Evolutionary conservation across 225 moss, liverwort and hornwort genomes (phyloP).

Genomic region (Takakia lepidozioides): DNA sequence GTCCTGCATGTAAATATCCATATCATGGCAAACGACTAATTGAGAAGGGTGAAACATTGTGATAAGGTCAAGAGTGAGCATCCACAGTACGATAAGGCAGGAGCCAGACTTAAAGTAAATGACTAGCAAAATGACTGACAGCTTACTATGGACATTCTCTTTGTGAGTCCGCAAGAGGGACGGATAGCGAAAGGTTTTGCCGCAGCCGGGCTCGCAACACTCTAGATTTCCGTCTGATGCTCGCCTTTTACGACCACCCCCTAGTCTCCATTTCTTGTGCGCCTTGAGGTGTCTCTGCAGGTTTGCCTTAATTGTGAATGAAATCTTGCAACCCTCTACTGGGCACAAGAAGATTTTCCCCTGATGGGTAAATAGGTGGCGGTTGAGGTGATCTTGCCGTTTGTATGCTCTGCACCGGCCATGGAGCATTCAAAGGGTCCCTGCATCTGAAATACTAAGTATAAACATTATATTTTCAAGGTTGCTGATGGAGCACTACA

Average conservation of each 20-base stretch:
- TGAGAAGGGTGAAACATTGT: no score
- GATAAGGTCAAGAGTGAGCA: no score
- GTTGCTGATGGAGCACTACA: no score
- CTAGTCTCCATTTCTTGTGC: constrained; percentile 41
- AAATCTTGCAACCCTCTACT: constrained; percentile 29
- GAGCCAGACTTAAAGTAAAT: no score
- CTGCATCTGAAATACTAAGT: no score
- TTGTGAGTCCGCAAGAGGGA: constrained; percentile 38
- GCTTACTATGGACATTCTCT: constrained; percentile 45
- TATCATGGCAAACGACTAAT: no score
- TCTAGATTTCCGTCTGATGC: constrained; percentile 5
- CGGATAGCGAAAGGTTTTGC: constrained; percentile 38
- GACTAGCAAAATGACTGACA: no score
- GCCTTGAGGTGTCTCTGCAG: constrained; percentile 46
- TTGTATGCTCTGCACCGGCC: constrained; percentile 55
- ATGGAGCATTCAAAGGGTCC: constrained; percentile 37
- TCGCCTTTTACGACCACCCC: constrained; percentile 10
- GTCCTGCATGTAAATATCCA: no score
- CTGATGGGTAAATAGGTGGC: constrained; percentile 40
- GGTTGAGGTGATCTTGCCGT: constrained; percentile 66
- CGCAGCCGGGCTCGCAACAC: constrained; percentile 41
- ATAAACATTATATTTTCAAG: no score
- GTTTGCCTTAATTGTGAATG: constrained; percentile 38
- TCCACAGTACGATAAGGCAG: not conserved
- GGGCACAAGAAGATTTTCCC: constrained; percentile 38